These are phyloP conservation scores for Clonostachys chloroleuca DNA, from an alignment of 2,329 filamentous ascomycete genomes.

Conservation along the genomic window DNA sequence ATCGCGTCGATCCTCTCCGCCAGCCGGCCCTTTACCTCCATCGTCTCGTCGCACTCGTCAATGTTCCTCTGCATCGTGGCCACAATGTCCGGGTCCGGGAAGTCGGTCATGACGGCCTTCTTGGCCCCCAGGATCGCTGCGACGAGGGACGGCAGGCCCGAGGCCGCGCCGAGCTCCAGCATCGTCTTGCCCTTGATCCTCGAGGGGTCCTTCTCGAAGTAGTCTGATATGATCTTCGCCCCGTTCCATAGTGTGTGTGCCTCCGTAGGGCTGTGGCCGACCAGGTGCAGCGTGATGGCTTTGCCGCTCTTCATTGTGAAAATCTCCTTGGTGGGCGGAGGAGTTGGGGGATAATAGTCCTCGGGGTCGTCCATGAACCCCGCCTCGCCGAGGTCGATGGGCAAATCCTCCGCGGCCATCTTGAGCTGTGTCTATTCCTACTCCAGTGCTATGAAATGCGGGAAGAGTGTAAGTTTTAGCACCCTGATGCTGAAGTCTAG, in stretches of 20 bases:
- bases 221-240: conserved; percentile 69
- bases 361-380: conserved; percentile 76
- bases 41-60: conserved; percentile 39
- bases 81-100: conserved; percentile 80
- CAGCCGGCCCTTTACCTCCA: conserved; percentile 19
- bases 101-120: conserved; percentile 79
- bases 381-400: conserved; percentile 27
- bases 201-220: conserved; percentile 66
- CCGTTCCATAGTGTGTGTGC: conserved; percentile 92
- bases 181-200: conserved; percentile 67
- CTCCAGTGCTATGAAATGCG: too few species aligned
- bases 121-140: conserved; percentile 68
- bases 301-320: conserved; percentile 66
- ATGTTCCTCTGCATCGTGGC: conserved; percentile 77
- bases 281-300: conserved; percentile 67
- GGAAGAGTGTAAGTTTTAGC: too few species aligned
- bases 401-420: too few species aligned
- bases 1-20: conserved; percentile 45
- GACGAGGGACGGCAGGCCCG: conserved; percentile 78
- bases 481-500: too few species aligned
- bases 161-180: conserved; percentile 85
- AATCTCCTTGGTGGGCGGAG: conserved; percentile 67
- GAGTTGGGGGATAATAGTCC: conserved; percentile 75
- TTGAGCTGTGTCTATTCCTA: too few species aligned
- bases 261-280: conserved; percentile 85